Conservation (phyloP, 805 yeast genomes). For the Candida chauliodis region DNA sequence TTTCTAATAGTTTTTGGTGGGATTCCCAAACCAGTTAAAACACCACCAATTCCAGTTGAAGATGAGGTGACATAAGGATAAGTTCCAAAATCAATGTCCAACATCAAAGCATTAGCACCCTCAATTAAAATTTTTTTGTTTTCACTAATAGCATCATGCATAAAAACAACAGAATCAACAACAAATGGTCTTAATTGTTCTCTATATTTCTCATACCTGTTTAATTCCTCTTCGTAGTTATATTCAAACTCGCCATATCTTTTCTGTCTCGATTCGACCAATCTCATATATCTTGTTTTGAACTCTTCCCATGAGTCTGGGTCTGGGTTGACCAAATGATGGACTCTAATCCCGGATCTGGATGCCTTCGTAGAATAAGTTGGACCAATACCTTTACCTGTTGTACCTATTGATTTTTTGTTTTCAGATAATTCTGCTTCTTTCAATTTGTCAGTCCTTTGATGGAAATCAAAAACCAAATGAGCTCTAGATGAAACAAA, state of each 20-base stretch:
- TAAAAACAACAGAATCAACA: conserved; percentile 84
- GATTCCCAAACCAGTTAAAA: conserved; percentile 90
- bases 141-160: conserved; percentile 69
- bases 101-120: conserved; percentile 98
- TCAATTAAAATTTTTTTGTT: conserved; percentile 89
- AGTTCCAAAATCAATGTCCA: conserved; percentile 96
- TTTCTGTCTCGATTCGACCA: conserved; percentile 75
- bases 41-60: conserved; percentile 97
- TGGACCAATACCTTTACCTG: conserved; percentile 99
- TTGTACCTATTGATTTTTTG: conserved; percentile 91
- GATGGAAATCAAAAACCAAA: conserved; percentile 96
- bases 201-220: conserved; percentile 68
- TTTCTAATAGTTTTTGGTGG: conserved; percentile 85
- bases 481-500: conserved; percentile 93
- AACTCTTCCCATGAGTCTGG: conserved; percentile 94
- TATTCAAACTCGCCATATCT: conserved; percentile 93
- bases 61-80: conserved; percentile 97
- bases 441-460: conserved; percentile 90
- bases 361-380: conserved; percentile 96
- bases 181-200: conserved; percentile 83
- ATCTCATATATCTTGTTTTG: conserved; percentile 68
- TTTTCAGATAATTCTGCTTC: conserved; percentile 81
- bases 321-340: conserved; percentile 86
- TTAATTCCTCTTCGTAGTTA: conserved; percentile 77
- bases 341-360: conserved; percentile 94